phyloP scores from a whole-genome alignment of 768 basidiomycete species.

The Mycena indigotica region DNA sequence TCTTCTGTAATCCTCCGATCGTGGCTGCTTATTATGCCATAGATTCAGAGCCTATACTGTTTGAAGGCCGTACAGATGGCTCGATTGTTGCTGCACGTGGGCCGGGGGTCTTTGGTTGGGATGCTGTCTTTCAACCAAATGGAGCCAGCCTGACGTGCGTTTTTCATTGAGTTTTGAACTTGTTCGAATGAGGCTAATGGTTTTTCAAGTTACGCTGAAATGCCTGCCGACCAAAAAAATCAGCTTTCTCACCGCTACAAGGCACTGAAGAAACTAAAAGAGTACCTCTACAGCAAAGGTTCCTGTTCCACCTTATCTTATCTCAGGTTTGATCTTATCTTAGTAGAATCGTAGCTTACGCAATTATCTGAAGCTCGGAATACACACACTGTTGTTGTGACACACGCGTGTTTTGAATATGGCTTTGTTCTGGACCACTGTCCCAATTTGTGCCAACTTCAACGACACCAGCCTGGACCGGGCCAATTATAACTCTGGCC shows the following conservation, averaged over 20 bases:
- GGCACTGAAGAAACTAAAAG: conserved; percentile 68
- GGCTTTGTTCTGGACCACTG: too few species aligned
- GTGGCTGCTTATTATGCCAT: neutral
- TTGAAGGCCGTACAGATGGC: conserved; percentile 87
- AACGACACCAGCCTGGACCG: too few species aligned
- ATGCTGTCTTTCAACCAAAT: conserved; percentile 80
- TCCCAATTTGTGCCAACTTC: too few species aligned
- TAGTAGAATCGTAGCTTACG: too few species aligned
- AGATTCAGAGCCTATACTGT: conserved; percentile 68
- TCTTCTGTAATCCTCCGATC: neutral
- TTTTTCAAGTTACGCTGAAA: conserved; percentile 68
- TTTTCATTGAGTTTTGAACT: too few species aligned
- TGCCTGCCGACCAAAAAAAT: conserved; percentile 70
- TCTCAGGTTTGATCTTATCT: too few species aligned
- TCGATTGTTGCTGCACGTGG: conserved; percentile 88
- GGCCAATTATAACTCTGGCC: too few species aligned
- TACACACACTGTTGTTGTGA: too few species aligned
- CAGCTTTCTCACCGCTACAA: conserved; percentile 71
- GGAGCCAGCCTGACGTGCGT: conserved; percentile 79
- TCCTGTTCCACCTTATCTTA: too few species aligned
- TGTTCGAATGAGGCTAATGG: neutral
- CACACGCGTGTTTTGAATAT: too few species aligned
- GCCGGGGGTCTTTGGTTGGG: conserved; percentile 84
- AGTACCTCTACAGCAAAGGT: conserved; percentile 51
- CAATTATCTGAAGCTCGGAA: too few species aligned